phyloP scores from a whole-genome alignment of 2,329 filamentous ascomycete species.

The Colletotrichum musae region DNA sequence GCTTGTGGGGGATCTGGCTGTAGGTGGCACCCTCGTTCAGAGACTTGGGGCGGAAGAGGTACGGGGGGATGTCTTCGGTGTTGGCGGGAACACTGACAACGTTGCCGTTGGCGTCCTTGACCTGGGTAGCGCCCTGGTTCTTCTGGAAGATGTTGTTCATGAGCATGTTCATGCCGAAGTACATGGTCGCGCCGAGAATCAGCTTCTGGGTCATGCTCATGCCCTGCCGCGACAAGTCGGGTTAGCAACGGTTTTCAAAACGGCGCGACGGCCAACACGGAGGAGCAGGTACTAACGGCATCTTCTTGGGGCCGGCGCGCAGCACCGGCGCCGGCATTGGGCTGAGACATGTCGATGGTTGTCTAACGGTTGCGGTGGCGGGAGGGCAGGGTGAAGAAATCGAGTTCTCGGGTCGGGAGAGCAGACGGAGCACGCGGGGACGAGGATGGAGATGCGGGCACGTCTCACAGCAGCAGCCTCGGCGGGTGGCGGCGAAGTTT shows the following conservation, averaged over 20 bases:
- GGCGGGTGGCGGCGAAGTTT: slow-evolving; percentile 3
- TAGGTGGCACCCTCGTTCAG: slow-evolving; percentile 75
- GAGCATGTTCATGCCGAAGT: slow-evolving; percentile 71
- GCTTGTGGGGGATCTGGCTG: slow-evolving; percentile 75
- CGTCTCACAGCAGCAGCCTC: slow-evolving; percentile 19
- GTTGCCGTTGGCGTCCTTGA: slow-evolving; percentile 67
- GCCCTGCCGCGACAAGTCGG: slow-evolving; percentile 45
- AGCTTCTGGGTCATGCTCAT: slow-evolving; percentile 61
- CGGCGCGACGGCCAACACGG: neutral
- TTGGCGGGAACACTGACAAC: slow-evolving; percentile 68
- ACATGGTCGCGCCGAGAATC: slow-evolving; percentile 67
- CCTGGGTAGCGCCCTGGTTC: slow-evolving; percentile 62
- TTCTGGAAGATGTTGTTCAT: slow-evolving; percentile 68
- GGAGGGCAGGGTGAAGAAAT: neutral
- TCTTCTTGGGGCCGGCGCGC: slow-evolving; percentile 34
- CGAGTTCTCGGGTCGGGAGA: slow-evolving; percentile 6
- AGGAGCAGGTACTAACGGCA: slow-evolving; percentile 37
- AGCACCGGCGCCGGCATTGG: slow-evolving; percentile 32
- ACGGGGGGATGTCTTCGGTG: slow-evolving; percentile 73
- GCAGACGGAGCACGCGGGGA: slow-evolving; percentile 29
- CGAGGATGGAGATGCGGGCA: slow-evolving; percentile 16
- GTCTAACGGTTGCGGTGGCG: slow-evolving; percentile 17
- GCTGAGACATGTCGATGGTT: slow-evolving; percentile 28
- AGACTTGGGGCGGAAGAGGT: slow-evolving; percentile 72
- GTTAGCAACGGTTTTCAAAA: slow-evolving; percentile 17